Conservation (phyloP, 2,329 filamentous ascomycete species). For the Talaromyces pinophilus region DNA sequence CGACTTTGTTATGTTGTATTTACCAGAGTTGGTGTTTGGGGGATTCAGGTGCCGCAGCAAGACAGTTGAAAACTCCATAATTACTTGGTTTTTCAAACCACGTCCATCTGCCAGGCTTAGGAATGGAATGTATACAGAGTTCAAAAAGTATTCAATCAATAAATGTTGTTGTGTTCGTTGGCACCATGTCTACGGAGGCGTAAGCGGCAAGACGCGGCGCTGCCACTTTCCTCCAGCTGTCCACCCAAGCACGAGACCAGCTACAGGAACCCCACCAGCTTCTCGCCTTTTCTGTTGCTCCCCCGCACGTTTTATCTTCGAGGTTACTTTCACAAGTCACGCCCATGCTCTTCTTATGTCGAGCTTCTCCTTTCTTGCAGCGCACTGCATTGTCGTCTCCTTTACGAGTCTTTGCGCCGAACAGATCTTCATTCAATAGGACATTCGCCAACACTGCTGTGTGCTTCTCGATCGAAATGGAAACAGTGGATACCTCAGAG, state of each 20-base stretch:
- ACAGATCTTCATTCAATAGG: slow-evolving; percentile 22
- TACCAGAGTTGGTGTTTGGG: neutral
- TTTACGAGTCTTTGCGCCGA: slow-evolving; percentile 30
- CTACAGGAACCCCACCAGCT: slow-evolving; percentile 13
- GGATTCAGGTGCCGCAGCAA: neutral
- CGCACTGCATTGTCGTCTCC: slow-evolving; percentile 28
- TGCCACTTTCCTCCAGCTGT: slow-evolving; percentile 5
- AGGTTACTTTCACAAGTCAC: neutral
- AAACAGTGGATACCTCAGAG: slow-evolving; percentile 73
- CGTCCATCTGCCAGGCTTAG: neutral
- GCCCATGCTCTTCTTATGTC: slow-evolving; percentile 43
- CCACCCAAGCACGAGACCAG: slow-evolving; percentile 14
- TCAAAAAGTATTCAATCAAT: neutral
- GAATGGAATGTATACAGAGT: neutral
- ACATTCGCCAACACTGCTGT: slow-evolving; percentile 42
- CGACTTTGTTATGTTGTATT: neutral
- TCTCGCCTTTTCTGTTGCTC: neutral
- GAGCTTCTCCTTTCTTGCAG: slow-evolving; percentile 33
- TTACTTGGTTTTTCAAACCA: neutral
- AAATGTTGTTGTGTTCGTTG: neutral
- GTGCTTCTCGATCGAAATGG: slow-evolving; percentile 62
- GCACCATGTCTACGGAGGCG: neutral
- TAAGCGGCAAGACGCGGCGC: slow-evolving; percentile 19
- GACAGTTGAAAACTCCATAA: too few species aligned
- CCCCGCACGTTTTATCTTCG: neutral